phyloP scores from a whole-genome alignment of 306 rosid species.

The Argentina anserina region DNA sequence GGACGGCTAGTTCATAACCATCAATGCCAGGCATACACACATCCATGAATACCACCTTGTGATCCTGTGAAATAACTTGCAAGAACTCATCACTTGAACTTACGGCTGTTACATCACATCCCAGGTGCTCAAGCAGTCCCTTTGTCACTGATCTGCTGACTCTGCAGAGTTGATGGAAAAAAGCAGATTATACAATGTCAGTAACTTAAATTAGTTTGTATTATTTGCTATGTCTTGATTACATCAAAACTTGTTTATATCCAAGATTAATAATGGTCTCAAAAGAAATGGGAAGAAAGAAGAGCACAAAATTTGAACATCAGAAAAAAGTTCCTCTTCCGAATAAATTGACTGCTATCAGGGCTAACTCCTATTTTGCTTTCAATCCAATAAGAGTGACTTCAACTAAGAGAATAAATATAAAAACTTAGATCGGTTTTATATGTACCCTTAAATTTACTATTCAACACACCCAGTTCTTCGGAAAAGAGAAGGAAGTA shows the following conservation, averaged over 20 bases:
- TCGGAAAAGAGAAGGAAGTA: neutral
- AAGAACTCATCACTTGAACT: slow-evolving; percentile 69
- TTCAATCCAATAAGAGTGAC: neutral
- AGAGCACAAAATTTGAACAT: neutral
- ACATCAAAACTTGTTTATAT: neutral
- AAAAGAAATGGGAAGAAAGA: neutral
- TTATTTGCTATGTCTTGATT: neutral
- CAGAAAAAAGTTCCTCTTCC: neutral
- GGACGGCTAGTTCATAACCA: slow-evolving; percentile 59
- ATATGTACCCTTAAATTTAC: neutral
- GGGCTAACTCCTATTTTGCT: neutral
- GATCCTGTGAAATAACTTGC: slow-evolving; percentile 56
- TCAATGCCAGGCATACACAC: slow-evolving; percentile 53
- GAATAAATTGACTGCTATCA: neutral
- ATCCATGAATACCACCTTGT: slow-evolving; percentile 79
- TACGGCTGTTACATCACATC: slow-evolving; percentile 71
- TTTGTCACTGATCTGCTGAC: slow-evolving; percentile 78
- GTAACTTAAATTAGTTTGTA: neutral
- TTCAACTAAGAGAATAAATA: neutral
- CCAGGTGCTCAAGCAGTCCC: slow-evolving; percentile 82
- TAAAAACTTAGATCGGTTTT: neutral
- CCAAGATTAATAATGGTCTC: neutral
- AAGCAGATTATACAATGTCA: neutral
- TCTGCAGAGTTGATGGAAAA: slow-evolving; percentile 36
- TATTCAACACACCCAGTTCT: neutral